Conservation (phyloP, 495 filamentous ascomycete species). For the Gamarada debralockiae region DNA sequence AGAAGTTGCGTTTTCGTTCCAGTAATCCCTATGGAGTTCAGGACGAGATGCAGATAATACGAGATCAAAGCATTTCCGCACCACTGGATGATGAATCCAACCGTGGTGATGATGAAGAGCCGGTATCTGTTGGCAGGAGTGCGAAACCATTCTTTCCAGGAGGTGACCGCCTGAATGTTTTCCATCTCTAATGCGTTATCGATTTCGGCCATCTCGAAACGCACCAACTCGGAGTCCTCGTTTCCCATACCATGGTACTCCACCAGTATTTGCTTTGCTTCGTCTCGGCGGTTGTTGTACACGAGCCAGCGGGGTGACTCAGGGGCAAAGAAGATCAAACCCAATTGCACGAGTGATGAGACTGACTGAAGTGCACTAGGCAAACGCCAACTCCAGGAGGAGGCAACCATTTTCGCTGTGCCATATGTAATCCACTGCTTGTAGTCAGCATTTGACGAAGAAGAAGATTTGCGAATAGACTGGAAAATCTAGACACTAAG, state of each 20-base stretch:
- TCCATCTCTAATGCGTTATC: conserved; percentile 1
- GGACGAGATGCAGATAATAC: conserved; percentile 32
- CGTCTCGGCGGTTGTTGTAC: conserved; percentile 57
- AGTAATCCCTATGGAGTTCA: conserved; percentile 42
- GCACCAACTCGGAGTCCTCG: neutral
- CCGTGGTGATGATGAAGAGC: conserved; percentile 29
- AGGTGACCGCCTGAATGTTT: neutral
- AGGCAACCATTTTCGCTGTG: neutral
- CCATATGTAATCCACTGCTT: conserved; percentile 27
- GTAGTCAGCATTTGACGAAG: no score
- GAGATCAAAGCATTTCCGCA: conserved; percentile 33
- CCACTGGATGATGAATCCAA: conserved; percentile 37
- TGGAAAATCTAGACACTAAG: no score
- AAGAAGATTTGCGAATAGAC: no score
- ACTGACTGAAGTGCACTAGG: conserved; percentile 10
- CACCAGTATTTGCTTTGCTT: conserved; percentile 59
- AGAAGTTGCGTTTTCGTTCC: conserved; percentile 41
- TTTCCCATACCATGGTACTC: conserved; percentile 15
- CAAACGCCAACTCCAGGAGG: conserved; percentile 12
- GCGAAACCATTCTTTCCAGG: conserved; percentile 9
- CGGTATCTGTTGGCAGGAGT: conserved; percentile 8
- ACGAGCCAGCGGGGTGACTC: conserved; percentile 76
- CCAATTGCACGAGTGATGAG: conserved; percentile 6
- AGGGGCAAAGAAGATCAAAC: conserved; percentile 45
- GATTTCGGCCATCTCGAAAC: conserved; percentile 10